These are phyloP conservation scores for Nakazawaea wyomingensis DNA, from an alignment of 805 yeast species.

Conservation along the genomic window DNA sequence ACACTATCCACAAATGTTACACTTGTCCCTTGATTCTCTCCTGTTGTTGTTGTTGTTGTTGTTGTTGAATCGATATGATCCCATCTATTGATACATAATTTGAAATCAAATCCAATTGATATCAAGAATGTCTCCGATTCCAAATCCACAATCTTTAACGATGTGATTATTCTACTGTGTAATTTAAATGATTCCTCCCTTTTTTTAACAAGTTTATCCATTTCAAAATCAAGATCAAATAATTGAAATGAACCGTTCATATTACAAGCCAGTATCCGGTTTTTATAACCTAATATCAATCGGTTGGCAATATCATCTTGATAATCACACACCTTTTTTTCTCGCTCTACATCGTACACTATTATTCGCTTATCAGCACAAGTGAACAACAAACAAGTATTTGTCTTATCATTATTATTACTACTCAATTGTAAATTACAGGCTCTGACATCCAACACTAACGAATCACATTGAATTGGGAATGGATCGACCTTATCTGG, in stretches of 20 bases:
- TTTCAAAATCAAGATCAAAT: constrained; percentile 8
- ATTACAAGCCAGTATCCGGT: constrained; percentile 23
- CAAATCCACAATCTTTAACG: constrained; percentile 16
- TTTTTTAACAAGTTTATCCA: constrained; percentile 7
- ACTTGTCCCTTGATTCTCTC: constrained; percentile 11
- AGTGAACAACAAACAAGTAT: constrained; percentile 20
- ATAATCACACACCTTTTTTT: constrained; percentile 14
- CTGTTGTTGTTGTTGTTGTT: too few species aligned
- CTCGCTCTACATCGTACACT: constrained; percentile 20
- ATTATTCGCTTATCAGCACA: constrained; percentile 23
- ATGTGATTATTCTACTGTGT: constrained; percentile 26
- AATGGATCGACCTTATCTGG: constrained; percentile 16
- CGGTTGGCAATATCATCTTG: constrained; percentile 20
- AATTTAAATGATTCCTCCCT: constrained; percentile 19
- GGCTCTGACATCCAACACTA: constrained; percentile 24
- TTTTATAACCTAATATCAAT: constrained; percentile 18
- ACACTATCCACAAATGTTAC: constrained; percentile 19
- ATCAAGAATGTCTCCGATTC: constrained; percentile 31
- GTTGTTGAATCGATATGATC: too few species aligned
- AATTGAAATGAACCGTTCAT: constrained; percentile 27
- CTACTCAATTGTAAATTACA: constrained; percentile 15
- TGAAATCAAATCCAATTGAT: constrained; percentile 58
- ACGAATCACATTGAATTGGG: constrained; percentile 9
- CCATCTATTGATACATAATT: constrained; percentile 32
- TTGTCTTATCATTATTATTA: neutral